These are phyloP conservation scores for Blastocystis hominis DNA, from an alignment of 352 stramenopile genomes.

Conservation along the genomic window DNA sequence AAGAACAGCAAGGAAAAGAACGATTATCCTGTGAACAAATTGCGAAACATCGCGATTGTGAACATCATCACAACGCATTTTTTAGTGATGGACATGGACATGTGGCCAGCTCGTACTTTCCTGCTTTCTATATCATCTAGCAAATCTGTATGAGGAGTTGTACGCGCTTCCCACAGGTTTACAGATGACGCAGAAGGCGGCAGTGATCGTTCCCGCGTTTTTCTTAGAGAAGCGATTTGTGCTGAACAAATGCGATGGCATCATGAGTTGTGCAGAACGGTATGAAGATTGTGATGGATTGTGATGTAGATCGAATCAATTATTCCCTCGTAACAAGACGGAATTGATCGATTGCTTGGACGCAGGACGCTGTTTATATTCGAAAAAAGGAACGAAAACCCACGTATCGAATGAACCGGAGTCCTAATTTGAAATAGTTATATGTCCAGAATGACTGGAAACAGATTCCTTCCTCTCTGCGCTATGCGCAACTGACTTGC, in stretches of 20 bases:
- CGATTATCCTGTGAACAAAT: constrained; percentile 52
- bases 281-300: neutral
- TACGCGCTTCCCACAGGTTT: neutral
- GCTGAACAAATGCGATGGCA: neutral
- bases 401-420: neutral
- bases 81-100: constrained; percentile 50
- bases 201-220: constrained; percentile 47
- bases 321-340: constrained; percentile 37
- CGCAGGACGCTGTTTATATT: neutral
- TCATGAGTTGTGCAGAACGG: neutral
- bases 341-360: neutral
- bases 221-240: neutral
- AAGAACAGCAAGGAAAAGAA: neutral
- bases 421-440: neutral
- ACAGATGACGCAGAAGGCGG: neutral
- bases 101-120: constrained; percentile 38
- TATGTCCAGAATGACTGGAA: constrained; percentile 4
- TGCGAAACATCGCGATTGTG: constrained; percentile 53
- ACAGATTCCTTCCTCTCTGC: neutral
- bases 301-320: neutral
- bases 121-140: neutral
- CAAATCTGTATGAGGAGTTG: neutral
- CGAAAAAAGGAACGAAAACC: neutral
- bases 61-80: constrained; percentile 44
- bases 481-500: neutral